Conservation (phyloP, 768 basidiomycete species). For the Auriscalpium vulgare region DNA sequence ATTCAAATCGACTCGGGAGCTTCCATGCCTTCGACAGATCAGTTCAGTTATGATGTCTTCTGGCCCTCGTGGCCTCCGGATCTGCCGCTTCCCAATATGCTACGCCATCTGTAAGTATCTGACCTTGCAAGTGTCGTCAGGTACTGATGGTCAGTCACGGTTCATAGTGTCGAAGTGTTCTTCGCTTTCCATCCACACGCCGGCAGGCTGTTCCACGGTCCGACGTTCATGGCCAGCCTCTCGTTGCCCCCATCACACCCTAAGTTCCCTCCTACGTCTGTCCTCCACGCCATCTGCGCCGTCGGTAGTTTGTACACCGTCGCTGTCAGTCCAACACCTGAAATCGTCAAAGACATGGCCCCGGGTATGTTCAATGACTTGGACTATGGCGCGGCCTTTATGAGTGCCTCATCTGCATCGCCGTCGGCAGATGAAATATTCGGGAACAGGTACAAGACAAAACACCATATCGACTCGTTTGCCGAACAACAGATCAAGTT, state of each 20-base stretch:
- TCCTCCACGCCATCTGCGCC: conserved; percentile 86
- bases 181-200: conserved; percentile 74
- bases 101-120: conserved; percentile 53
- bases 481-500: conserved; percentile 13
- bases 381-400: neutral
- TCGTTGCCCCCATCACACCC: conserved; percentile 58
- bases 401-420: neutral
- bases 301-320: conserved; percentile 70
- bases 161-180: conserved; percentile 64
- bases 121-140: neutral
- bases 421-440: conserved; percentile 17
- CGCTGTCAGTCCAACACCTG: conserved; percentile 49
- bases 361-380: conserved; percentile 21
- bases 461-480: conserved; percentile 14
- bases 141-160: neutral
- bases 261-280: conserved; percentile 60
- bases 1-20: neutral
- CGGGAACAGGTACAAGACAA: conserved; percentile 6
- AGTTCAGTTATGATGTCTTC: conserved; percentile 7
- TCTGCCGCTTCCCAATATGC: conserved; percentile 52
- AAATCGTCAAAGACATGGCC: conserved; percentile 33
- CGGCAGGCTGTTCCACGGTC: conserved; percentile 56
- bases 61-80: conserved; percentile 44
- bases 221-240: conserved; percentile 58
- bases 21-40: neutral